Evolutionary conservation across 1,139 yeast species (phyloP).

Genomic region (Suhomyces yuchorum): DNA sequence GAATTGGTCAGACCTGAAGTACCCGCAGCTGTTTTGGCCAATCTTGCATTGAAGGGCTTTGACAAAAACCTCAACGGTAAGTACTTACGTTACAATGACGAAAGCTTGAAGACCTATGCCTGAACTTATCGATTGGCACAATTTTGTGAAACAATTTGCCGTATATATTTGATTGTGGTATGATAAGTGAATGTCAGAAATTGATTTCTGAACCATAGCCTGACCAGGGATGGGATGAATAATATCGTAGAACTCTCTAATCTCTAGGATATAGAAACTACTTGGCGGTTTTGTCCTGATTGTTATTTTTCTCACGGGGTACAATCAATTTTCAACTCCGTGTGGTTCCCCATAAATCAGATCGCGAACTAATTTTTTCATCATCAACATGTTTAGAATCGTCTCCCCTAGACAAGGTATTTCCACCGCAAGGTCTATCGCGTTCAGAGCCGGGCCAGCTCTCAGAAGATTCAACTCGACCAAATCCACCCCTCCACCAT

Average conservation of each 20-base stretch:
- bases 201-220: too few relatives aligned
- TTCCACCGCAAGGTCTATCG: constrained; percentile 2
- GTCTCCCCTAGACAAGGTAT: constrained; percentile 1
- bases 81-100: constrained; percentile 64
- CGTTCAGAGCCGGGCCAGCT: constrained; percentile 3
- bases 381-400: constrained; percentile 8
- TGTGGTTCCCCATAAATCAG: background rate
- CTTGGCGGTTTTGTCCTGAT: too few relatives aligned
- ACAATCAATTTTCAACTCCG: background rate
- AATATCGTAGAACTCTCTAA: background rate
- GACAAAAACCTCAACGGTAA: constrained; percentile 57
- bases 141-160: too few relatives aligned
- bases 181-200: too few relatives aligned
- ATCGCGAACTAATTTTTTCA: constrained; percentile 3
- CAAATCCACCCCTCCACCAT: constrained; percentile 21
- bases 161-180: too few relatives aligned
- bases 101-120: constrained; percentile 20
- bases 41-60: constrained; percentile 63
- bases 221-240: too few relatives aligned
- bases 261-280: too few relatives aligned
- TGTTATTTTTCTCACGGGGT: too few relatives aligned
- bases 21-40: constrained; percentile 70
- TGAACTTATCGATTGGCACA: background rate
- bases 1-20: constrained; percentile 63
- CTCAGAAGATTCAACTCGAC: constrained; percentile 23